Percentiles rank a stretch among this genome's conserved stretches.
Conservation (phyloP, 2,329 filamentous ascomycete genomes). For the Neophaeococcomyces aloes region DNA sequence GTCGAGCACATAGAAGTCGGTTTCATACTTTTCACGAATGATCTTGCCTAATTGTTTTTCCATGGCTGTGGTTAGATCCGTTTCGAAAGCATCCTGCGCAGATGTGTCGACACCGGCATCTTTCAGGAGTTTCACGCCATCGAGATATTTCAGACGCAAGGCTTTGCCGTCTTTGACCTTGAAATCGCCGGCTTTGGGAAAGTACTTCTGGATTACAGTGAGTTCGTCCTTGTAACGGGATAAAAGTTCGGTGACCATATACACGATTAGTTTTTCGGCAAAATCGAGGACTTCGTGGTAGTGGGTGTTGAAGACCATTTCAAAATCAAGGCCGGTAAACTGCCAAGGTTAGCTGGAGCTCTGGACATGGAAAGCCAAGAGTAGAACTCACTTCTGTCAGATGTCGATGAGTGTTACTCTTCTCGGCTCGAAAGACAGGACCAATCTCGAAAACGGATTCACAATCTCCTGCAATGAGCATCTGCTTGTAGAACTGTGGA, state of each 20-base stretch:
- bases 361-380: conserved; percentile 11
- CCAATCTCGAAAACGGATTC: conserved; percentile 55
- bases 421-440: conserved; percentile 57
- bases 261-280: conserved; percentile 40
- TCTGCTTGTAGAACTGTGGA: conserved; percentile 58
- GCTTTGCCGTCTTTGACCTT: conserved; percentile 40
- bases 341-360: conserved; percentile 14
- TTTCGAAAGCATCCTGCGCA: conserved; percentile 39
- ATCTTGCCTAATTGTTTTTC: conserved; percentile 68
- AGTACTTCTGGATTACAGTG: conserved; percentile 37
- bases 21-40: conserved; percentile 77
- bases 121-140: conserved; percentile 38
- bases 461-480: conserved; percentile 55
- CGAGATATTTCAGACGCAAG: conserved; percentile 40
- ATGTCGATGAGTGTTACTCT: conserved; percentile 57
- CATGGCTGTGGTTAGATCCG: conserved; percentile 39
- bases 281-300: conserved; percentile 43
- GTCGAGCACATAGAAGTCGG: conserved; percentile 94
- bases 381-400: conserved; percentile 44
- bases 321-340: conserved; percentile 44
- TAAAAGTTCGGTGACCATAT: conserved; percentile 38
- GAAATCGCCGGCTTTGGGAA: conserved; percentile 42
- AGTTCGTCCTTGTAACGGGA: conserved; percentile 36
- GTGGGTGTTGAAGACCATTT: conserved; percentile 40
- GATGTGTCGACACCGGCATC: conserved; percentile 41